These are phyloP conservation scores for Phytophthora citrophthora DNA, from an alignment of 352 stramenopile genomes.

Conservation along the genomic window DNA sequence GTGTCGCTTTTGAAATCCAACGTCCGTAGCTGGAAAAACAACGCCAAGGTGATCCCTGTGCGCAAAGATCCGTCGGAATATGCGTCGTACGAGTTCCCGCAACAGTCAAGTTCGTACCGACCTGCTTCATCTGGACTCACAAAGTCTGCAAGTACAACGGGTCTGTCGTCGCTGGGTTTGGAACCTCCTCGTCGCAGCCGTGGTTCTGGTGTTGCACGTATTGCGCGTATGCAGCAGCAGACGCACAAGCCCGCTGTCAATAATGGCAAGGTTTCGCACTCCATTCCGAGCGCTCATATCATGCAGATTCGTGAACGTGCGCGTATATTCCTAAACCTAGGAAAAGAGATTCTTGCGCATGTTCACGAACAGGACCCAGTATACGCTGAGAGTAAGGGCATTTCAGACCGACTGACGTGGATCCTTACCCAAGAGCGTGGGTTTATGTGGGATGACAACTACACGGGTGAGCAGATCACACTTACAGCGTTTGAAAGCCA, in stretches of 20 bases:
- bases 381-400: constrained; percentile 88
- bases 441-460: constrained; percentile 99
- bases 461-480: constrained; percentile 95
- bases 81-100: constrained; percentile 83
- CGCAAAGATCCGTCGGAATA: constrained; percentile 88
- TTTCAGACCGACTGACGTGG: constrained; percentile 96
- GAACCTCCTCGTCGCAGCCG: constrained; percentile 81
- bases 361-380: constrained; percentile 83
- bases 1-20: constrained; percentile 77
- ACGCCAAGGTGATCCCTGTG: constrained; percentile 82
- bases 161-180: constrained; percentile 74
- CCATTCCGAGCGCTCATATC: constrained; percentile 82
- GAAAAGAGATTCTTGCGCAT: constrained; percentile 87
- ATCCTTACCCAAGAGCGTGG: constrained; percentile 96
- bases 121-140: constrained; percentile 58
- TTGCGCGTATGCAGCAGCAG: constrained; percentile 83
- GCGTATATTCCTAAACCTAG: constrained; percentile 92
- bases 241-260: constrained; percentile 64
- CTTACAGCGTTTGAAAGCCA: constrained; percentile 86
- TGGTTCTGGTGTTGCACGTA: constrained; percentile 81
- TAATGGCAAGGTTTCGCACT: constrained; percentile 66
- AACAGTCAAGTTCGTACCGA: constrained; percentile 53
- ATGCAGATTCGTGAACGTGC: constrained; percentile 96
- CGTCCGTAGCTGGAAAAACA: constrained; percentile 72
- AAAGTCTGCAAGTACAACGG: constrained; percentile 91